Evolutionary conservation across 75 land plant genomes (phyloP).

Genomic region (Cupressus sempervirens): DNA sequence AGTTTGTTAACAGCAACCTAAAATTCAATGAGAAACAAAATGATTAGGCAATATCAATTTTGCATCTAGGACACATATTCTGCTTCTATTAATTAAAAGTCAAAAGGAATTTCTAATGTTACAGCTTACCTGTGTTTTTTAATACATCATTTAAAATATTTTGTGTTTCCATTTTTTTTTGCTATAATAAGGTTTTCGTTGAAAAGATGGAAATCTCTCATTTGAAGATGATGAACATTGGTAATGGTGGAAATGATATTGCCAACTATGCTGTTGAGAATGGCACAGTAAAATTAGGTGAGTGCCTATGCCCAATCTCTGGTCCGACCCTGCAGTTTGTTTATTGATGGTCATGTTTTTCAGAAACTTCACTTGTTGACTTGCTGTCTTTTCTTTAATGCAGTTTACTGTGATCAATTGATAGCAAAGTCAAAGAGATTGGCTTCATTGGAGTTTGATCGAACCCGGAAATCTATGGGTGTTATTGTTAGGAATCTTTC

Average conservation of each 20-base stretch:
- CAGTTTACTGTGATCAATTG: conserved; percentile 84
- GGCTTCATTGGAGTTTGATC: conserved; percentile 86
- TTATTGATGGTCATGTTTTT: background rate
- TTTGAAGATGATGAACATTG: conserved; percentile 30
- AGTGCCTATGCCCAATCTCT: conserved; percentile 11
- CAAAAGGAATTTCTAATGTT: background rate
- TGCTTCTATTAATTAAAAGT: background rate
- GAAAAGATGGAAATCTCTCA: conserved; percentile 92
- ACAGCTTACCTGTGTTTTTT: background rate
- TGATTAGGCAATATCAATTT: background rate
- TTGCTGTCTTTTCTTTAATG: background rate
- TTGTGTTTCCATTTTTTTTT: background rate
- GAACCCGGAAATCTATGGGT: conserved; percentile 83
- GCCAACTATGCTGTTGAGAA: conserved; percentile 25
- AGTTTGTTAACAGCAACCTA: background rate
- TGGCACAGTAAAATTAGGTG: conserved; percentile 53
- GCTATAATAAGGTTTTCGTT: conserved; percentile 54
- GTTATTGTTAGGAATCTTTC: conserved; percentile 49
- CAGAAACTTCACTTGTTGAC: background rate
- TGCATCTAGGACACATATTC: background rate
- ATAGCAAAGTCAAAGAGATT: conserved; percentile 46
- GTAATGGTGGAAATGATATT: conserved; percentile 27
- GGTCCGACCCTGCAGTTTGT: background rate
- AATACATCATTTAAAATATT: background rate
- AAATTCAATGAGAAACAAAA: background rate